Conservation (phyloP, 305 asterid species). For the Rubia occidens region DNA sequence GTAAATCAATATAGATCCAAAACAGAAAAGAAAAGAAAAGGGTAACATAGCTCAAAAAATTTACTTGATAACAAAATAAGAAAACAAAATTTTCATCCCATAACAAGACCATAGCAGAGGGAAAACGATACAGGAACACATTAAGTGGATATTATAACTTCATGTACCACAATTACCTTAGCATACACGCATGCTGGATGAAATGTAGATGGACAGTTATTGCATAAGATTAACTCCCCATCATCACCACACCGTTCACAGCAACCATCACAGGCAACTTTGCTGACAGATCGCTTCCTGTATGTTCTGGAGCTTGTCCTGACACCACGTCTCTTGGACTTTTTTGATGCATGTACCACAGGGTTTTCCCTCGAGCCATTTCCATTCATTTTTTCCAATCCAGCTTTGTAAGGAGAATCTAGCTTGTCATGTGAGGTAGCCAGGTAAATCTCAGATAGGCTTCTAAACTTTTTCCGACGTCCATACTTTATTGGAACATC, state of each 20-base stretch:
- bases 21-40: neutral
- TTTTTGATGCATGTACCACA: conserved; percentile 26
- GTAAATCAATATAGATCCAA: neutral
- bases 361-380: conserved; percentile 8
- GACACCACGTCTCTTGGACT: conserved; percentile 36
- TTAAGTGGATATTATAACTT: conserved; percentile 8
- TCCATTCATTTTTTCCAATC: conserved; percentile 13
- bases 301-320: conserved; percentile 37
- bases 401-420: conserved; percentile 13
- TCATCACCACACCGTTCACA: conserved; percentile 96
- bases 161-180: conserved; percentile 44
- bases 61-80: neutral
- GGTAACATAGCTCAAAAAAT: neutral
- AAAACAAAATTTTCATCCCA: neutral
- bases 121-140: neutral
- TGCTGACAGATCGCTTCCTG: conserved; percentile 38
- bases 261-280: conserved; percentile 85
- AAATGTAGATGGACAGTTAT: conserved; percentile 93
- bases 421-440: conserved; percentile 24
- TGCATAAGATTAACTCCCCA: conserved; percentile 90
- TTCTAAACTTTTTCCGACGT: conserved; percentile 46
- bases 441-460: conserved; percentile 51
- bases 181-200: conserved; percentile 82
- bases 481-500: conserved; percentile 49
- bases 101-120: neutral